Evolutionary conservation across 768 basidiomycete genomes (phyloP), one percentile per base, ranked within the genome.

Genomic region (Phylloporus arenicola): DNA sequence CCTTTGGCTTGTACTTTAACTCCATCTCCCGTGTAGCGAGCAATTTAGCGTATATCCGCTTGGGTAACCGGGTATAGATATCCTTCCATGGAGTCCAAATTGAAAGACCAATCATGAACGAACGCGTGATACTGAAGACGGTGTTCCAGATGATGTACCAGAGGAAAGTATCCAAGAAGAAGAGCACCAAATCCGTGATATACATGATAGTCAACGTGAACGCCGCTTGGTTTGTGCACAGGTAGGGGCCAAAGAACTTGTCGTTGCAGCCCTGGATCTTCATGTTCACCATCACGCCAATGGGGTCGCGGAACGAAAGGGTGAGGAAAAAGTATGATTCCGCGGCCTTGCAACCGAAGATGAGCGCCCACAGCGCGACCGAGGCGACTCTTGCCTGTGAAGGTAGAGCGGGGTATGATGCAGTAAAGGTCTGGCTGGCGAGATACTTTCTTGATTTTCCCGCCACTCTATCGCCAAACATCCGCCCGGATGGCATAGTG

Each of bases 101-200:
- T 27, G 90, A 93, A 44, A 99, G 77, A 7, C 95, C 96, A 45
- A 98, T 78, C 20, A 81, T 75, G 70, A 99, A 99, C 16, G 85
- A 88, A 48, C 94, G 79, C 20, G 75, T 86, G 60, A 94, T 90
- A 63, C 85, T 88, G 72, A 89, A 88, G 49, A 93, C 88, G 10
- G 92, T 94, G 69, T 97, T 97, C 95, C 95, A 97, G 65, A 97
- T 97, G 72, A 98, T 94, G 65, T 94, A 99, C 96, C 96, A 99
- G 27, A 99, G 72, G 86, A 97, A 99, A 7, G 96, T 99, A 73
- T 99, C 96, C 70, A 99, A 77, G 81, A 98, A 99, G 81, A 91
- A 99, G 40, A 99, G 80, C 45, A 87, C 83, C 42, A 99, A 73
- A 64, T 98, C 96, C 95, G 98, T 97, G 75, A 96, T 74, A 66